Percentiles rank a stretch among this genome's conserved stretches.
Evolutionary conservation across 2,329 filamentous ascomycete genomes (phyloP).

Genomic region (Ascochyta fabae): DNA sequence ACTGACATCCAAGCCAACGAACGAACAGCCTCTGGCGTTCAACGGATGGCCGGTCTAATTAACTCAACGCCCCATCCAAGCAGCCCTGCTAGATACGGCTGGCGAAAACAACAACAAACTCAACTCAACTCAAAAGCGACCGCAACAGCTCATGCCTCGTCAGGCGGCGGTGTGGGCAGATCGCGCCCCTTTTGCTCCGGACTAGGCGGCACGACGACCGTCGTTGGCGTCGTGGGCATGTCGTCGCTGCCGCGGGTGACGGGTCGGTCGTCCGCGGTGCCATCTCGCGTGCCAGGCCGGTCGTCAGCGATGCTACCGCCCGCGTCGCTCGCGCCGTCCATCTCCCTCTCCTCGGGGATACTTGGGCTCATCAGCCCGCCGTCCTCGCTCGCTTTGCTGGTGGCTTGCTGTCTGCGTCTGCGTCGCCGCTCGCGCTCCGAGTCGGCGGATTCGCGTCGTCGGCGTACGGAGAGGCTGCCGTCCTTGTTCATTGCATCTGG

Average conservation of each 20-base stretch:
- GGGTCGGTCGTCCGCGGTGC: slow-evolving; percentile 18
- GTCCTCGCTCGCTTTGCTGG: slow-evolving; percentile 40
- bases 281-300: slow-evolving; percentile 13
- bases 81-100: not conserved
- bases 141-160: slow-evolving; percentile 15
- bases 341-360: slow-evolving; percentile 40
- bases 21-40: no score
- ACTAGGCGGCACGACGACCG: slow-evolving; percentile 48
- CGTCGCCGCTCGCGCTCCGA: slow-evolving; percentile 75
- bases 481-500: slow-evolving; percentile 60
- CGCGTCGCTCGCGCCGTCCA: slow-evolving; percentile 15
- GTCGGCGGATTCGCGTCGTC: slow-evolving; percentile 76
- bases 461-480: slow-evolving; percentile 61
- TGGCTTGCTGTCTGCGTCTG: slow-evolving; percentile 57
- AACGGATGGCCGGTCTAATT: no score
- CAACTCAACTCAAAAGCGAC: no score
- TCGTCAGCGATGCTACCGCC: slow-evolving; percentile 16
- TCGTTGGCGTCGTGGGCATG: slow-evolving; percentile 37
- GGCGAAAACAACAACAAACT: not conserved
- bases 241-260: slow-evolving; percentile 19
- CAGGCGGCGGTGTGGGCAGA: slow-evolving; percentile 42
- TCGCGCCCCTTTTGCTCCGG: slow-evolving; percentile 40
- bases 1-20: no score
- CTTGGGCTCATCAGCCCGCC: slow-evolving; percentile 42
- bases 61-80: no score